Evolutionary conservation across 1,139 yeast genomes (phyloP).

Genomic region (Geotrichum aggregatum): DNA sequence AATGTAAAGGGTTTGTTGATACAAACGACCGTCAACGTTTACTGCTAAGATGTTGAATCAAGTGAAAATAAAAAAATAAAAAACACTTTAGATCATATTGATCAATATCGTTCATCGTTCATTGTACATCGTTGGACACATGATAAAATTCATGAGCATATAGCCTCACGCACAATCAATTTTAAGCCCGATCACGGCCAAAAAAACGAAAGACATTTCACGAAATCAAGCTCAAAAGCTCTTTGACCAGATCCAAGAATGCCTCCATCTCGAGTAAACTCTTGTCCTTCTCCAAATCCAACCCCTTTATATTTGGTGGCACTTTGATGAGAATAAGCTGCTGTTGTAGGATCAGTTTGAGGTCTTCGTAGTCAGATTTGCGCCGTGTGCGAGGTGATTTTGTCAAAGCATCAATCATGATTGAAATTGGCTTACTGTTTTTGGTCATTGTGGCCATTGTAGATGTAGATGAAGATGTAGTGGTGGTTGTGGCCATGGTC

Average conservation of each 20-base stretch:
- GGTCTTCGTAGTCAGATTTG: slow-evolving; percentile 4
- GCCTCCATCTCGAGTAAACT: slow-evolving; percentile 2
- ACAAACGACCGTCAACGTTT: too few relatives aligned
- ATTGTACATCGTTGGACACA: background rate
- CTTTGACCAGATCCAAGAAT: slow-evolving; percentile 1
- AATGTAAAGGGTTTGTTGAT: too few relatives aligned
- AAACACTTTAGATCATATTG: too few relatives aligned
- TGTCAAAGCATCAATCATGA: slow-evolving; percentile 8
- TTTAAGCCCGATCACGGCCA: background rate
- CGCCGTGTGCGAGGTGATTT: slow-evolving; percentile 6
- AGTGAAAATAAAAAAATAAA: too few relatives aligned
- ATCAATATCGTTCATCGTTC: slow-evolving; percentile 5
- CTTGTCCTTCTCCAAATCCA: too few relatives aligned
- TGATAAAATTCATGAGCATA: background rate
- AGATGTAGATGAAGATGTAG: too few relatives aligned
- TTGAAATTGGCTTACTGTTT: slow-evolving; percentile 8
- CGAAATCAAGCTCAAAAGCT: slow-evolving; percentile 2
- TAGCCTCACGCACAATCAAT: too few relatives aligned
- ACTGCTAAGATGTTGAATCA: too few relatives aligned
- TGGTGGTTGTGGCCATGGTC: too few relatives aligned
- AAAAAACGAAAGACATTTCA: slow-evolving; percentile 3
- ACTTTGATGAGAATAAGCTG: slow-evolving; percentile 13
- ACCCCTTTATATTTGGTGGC: too few relatives aligned
- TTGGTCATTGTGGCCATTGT: too few relatives aligned
- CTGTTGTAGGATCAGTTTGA: slow-evolving; percentile 7